Conservation (phyloP, 192 early-diverging fungal genomes). For the Podila epigama region DNA sequence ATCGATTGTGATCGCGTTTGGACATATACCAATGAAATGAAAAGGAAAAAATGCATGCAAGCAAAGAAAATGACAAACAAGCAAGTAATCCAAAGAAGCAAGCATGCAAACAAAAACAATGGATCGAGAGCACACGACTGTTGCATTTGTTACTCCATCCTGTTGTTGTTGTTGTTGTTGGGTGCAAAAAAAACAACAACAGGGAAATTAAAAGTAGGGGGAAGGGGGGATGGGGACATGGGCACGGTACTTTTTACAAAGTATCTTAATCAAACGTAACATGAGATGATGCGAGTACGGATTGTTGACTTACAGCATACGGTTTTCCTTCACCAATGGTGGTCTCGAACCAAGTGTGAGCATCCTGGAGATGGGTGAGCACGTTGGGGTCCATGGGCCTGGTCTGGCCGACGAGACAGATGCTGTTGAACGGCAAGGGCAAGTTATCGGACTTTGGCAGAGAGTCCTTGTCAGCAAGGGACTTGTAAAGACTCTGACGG, state of each 20-base stretch:
- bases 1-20: not conserved
- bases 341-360: constrained; percentile 9
- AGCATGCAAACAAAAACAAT: too few relatives aligned
- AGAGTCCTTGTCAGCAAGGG: not conserved
- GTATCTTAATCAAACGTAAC: not conserved
- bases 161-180: too few relatives aligned
- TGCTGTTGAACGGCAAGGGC: not conserved
- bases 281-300: too few relatives aligned
- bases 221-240: too few relatives aligned
- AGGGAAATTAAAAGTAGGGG: too few relatives aligned
- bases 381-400: not conserved
- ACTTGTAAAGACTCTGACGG: constrained; percentile 2
- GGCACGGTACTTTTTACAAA: not conserved
- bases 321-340: not conserved
- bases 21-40: too few relatives aligned
- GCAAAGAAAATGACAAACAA: too few relatives aligned
- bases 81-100: too few relatives aligned
- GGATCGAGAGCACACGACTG: too few relatives aligned
- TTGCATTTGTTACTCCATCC: too few relatives aligned
- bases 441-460: not conserved
- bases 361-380: not conserved
- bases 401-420: not conserved
- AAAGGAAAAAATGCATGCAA: too few relatives aligned
- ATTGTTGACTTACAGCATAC: constrained; percentile 1
- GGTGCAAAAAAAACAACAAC: too few relatives aligned